phyloP scores from a whole-genome alignment of 805 yeast genomes.

The Wickerhamia fluorescens region DNA sequence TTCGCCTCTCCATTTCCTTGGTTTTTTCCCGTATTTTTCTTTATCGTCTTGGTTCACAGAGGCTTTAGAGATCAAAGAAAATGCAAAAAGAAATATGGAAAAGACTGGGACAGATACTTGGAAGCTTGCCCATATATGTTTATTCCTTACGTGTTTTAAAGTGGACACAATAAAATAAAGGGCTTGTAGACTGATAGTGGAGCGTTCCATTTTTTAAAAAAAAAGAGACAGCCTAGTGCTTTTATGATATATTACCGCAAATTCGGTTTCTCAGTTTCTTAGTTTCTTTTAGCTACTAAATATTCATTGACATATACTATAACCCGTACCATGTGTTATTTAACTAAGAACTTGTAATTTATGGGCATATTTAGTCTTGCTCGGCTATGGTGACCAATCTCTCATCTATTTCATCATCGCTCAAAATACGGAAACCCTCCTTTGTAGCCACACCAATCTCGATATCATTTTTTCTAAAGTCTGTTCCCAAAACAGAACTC shows the following conservation, averaged over 20 bases:
- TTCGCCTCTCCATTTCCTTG: conserved; percentile 84
- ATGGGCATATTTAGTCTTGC: no score
- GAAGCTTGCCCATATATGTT: conserved; percentile 87
- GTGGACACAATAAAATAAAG: neutral
- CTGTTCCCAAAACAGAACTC: conserved; percentile 83
- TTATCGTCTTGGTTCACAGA: conserved; percentile 81
- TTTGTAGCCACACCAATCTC: conserved; percentile 86
- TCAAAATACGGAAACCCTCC: conserved; percentile 63
- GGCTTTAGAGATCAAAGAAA: conserved; percentile 81
- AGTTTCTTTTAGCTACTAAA: no score
- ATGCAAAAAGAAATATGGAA: conserved; percentile 83
- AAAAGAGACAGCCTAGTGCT: no score
- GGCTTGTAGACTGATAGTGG: neutral
- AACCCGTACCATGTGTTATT: no score
- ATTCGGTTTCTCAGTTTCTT: no score
- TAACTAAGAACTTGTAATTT: no score
- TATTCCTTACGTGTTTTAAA: conserved; percentile 78
- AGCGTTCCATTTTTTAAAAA: no score
- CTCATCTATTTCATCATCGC: conserved; percentile 89
- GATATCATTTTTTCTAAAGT: conserved; percentile 86
- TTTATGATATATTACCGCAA: no score
- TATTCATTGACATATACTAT: no score
- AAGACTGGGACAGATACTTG: conserved; percentile 84
- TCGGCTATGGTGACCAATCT: conserved; percentile 92
- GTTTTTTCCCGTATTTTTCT: conserved; percentile 92